phyloP scores from a whole-genome alignment of 495 filamentous ascomycete genomes.

The Trichoderma virens region DNA sequence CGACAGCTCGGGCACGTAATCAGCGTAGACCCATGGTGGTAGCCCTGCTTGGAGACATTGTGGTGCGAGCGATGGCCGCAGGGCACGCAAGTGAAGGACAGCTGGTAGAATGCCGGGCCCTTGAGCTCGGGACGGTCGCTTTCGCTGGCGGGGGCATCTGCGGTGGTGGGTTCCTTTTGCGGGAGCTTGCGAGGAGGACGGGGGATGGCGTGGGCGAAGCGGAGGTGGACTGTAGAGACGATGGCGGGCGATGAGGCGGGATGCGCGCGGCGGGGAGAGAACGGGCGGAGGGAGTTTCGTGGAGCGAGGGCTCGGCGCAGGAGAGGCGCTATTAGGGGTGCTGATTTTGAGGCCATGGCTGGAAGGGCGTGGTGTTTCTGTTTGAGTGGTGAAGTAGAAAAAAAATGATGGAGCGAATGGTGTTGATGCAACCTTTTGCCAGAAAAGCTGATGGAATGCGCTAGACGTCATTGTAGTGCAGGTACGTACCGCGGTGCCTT shows the following conservation, averaged over 20 bases:
- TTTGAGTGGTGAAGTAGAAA: neutral
- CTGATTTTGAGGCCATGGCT: conserved; percentile 17
- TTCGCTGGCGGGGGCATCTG: conserved; percentile 23
- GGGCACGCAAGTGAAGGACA: conserved; percentile 88
- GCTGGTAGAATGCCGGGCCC: conserved; percentile 57
- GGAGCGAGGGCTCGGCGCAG: conserved; percentile 8
- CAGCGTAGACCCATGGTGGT: conserved; percentile 79
- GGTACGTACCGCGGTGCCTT: neutral
- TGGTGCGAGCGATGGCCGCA: conserved; percentile 71
- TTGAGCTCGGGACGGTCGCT: conserved; percentile 9
- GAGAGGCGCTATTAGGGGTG: neutral
- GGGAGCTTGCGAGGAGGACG: conserved; percentile 18
- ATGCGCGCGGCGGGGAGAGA: conserved; percentile 11
- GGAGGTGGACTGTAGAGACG: conserved; percentile 10
- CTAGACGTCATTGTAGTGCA: neutral
- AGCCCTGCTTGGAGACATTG: conserved; percentile 81
- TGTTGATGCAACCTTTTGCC: neutral
- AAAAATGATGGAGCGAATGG: neutral
- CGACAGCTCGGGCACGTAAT: conserved; percentile 80
- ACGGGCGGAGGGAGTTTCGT: conserved; percentile 14
- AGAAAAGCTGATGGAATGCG: neutral
- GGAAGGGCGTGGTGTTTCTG: neutral
- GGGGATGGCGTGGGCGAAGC: conserved; percentile 30
- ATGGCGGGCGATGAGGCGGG: conserved; percentile 15
- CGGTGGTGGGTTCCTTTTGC: conserved; percentile 17